Evolutionary conservation across 169 alveolate species (phyloP).

Genomic region (Neospora caninum): DNA sequence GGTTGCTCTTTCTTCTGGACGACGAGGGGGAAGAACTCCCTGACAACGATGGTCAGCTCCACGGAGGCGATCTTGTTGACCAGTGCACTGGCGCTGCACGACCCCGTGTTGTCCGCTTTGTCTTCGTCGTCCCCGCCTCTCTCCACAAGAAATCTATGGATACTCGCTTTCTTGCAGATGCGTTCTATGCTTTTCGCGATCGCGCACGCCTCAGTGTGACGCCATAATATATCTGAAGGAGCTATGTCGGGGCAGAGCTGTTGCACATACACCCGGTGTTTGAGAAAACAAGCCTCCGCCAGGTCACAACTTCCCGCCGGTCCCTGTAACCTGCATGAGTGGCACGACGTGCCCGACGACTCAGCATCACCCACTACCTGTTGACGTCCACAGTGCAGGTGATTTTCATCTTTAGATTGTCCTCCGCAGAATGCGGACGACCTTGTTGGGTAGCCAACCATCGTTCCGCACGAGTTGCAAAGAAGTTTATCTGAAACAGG

Average conservation of each 20-base stretch:
- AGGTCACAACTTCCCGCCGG: neutral
- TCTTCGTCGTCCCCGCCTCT: neutral
- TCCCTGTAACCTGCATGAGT: neutral
- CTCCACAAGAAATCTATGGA: neutral
- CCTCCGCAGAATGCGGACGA: neutral
- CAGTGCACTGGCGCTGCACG: neutral
- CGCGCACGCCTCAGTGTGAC: neutral
- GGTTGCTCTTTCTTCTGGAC: neutral
- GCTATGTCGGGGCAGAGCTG: neutral
- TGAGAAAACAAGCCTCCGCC: neutral
- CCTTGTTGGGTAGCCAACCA: neutral
- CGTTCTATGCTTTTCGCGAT: neutral
- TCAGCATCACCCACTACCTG: neutral
- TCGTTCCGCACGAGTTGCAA: neutral
- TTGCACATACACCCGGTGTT: neutral
- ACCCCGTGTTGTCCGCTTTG: neutral
- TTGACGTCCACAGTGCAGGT: neutral
- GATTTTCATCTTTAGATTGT: neutral
- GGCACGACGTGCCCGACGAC: neutral
- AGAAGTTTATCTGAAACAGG: neutral
- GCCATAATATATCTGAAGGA: neutral
- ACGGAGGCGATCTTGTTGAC: neutral
- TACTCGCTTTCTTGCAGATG: neutral
- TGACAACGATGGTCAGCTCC: slow-evolving; percentile 4
- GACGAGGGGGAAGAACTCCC: neutral